These are phyloP conservation scores for Mucor racemosus DNA, from an alignment of 371 early-diverging fungal genomes.

Conservation along the genomic window DNA sequence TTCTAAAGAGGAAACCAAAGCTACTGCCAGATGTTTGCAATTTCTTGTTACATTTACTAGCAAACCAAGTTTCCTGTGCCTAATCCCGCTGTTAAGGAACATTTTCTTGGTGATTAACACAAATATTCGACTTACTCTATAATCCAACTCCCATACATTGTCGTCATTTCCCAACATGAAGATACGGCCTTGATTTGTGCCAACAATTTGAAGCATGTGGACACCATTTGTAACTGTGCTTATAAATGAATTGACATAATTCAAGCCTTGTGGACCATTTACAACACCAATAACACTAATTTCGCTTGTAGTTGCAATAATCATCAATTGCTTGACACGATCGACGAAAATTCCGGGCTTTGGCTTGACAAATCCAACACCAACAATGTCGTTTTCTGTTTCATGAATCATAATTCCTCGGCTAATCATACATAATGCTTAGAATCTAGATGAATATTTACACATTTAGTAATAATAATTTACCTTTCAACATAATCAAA, in stretches of 20 bases:
- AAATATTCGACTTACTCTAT: conserved; percentile 61
- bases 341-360: conserved; percentile 77
- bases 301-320: conserved; percentile 85
- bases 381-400: conserved; percentile 85
- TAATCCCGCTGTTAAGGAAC: neutral
- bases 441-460: no score
- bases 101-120: neutral
- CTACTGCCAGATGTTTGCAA: conserved; percentile 21
- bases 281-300: conserved; percentile 79
- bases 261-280: conserved; percentile 34
- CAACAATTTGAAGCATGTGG: conserved; percentile 75
- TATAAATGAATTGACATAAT: conserved; percentile 75
- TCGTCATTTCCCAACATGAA: conserved; percentile 90
- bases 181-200: conserved; percentile 80
- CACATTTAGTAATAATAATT: neutral
- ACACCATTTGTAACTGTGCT: conserved; percentile 77
- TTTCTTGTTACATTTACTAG: conserved; percentile 73
- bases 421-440: conserved; percentile 22
- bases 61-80: conserved; percentile 86
- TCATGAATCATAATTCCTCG: conserved; percentile 73
- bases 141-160: conserved; percentile 86
- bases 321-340: conserved; percentile 76
- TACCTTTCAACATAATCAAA: conserved; percentile 83
- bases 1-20: conserved; percentile 19
- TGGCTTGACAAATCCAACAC: conserved; percentile 80